phyloP scores from a whole-genome alignment of 441 rosid species.

The Theobroma grandiflorum region DNA sequence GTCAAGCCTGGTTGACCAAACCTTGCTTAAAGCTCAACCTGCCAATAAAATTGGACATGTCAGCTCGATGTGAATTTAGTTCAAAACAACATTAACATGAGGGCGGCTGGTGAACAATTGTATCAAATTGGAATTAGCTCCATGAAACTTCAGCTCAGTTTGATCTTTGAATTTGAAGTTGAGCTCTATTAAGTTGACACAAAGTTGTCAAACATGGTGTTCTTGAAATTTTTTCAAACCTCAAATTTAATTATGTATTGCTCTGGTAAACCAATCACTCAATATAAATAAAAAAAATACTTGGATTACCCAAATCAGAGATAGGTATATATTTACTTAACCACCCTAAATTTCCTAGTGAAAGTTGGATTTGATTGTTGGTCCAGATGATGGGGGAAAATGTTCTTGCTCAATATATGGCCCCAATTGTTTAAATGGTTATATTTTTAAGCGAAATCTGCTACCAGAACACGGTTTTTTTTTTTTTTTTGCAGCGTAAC shows the following conservation, averaged over 20 bases:
- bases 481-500: background rate
- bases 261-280: background rate
- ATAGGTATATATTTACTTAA: background rate
- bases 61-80: background rate
- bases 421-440: background rate
- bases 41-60: background rate
- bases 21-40: conserved; percentile 1
- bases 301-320: background rate
- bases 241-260: background rate
- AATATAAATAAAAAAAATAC: background rate
- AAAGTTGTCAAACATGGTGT: background rate
- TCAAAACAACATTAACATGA: background rate
- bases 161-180: background rate
- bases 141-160: background rate
- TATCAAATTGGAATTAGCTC: conserved; percentile 5
- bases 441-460: background rate
- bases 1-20: background rate
- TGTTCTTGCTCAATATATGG: background rate
- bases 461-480: background rate
- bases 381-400: background rate
- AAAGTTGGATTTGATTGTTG: background rate
- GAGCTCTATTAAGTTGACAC: background rate
- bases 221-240: conserved; percentile 3
- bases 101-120: background rate
- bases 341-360: background rate